A percentile compares a stretch with the other conserved stretches of the same genome.
Evolutionary conservation across 1,284 basidiomycete species (phyloP).

Genomic region (Puccinia coronata): DNA sequence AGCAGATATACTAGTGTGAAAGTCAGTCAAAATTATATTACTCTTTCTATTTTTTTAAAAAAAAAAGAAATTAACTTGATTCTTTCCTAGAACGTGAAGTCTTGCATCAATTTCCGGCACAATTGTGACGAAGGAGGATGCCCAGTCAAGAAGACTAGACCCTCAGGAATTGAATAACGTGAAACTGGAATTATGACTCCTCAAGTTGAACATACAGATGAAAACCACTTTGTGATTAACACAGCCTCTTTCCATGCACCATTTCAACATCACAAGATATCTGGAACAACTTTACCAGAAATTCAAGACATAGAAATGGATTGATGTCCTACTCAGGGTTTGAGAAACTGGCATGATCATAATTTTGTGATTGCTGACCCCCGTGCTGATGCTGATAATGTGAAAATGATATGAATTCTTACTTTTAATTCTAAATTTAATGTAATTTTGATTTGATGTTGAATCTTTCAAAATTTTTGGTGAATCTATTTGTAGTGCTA

Average conservation of each 20-base stretch:
- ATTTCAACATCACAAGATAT: constrained; percentile 3
- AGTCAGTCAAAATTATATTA: not conserved
- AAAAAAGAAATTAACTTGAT: not conserved
- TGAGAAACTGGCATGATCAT: too few relatives aligned
- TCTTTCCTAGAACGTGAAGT: not conserved
- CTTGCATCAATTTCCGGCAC: not conserved
- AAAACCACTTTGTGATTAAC: too few relatives aligned
- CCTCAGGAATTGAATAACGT: not conserved
- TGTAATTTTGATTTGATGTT: too few relatives aligned
- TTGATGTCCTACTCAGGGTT: too few relatives aligned
- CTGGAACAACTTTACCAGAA: not conserved
- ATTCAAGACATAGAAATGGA: not conserved
- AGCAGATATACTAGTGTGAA: not conserved
- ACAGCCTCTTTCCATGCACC: not conserved
- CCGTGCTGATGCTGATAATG: too few relatives aligned
- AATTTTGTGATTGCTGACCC: too few relatives aligned
- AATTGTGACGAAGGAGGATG: not conserved
- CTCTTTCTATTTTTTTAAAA: not conserved
- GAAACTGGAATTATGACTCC: not conserved
- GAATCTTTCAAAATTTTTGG: too few relatives aligned
- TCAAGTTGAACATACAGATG: not conserved
- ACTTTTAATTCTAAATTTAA: too few relatives aligned
- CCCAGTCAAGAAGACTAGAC: too few relatives aligned
- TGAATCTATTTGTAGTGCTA: too few relatives aligned
- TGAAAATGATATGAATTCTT: too few relatives aligned